phyloP scores from a whole-genome alignment of 306 rosid genomes.

The Crotalaria pallida region DNA sequence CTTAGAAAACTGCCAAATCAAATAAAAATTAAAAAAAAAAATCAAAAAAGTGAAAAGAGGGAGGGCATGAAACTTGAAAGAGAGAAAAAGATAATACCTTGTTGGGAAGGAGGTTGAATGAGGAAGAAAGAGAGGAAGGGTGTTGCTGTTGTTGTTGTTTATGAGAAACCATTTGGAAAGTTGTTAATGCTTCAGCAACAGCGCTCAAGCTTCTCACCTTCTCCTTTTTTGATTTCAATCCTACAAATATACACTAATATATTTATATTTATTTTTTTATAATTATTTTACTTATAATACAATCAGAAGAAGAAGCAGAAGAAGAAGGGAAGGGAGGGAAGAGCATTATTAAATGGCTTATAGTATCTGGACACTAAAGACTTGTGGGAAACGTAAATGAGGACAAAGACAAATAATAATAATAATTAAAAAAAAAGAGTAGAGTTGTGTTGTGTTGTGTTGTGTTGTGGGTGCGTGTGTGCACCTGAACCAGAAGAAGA shows the following conservation, averaged over 20 bases:
- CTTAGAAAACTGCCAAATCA: slow-evolving; percentile 32
- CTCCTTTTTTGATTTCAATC: slow-evolving; percentile 51
- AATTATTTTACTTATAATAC: no score
- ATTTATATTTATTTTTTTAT: slow-evolving; percentile 4
- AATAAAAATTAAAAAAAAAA: background rate
- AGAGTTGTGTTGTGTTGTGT: no score
- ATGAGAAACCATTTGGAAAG: slow-evolving; percentile 41
- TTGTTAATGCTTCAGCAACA: slow-evolving; percentile 34
- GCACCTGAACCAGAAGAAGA: background rate
- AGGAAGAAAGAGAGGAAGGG: background rate
- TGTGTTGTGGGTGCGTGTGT: background rate
- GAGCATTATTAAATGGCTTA: slow-evolving; percentile 22
- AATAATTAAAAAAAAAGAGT: no score
- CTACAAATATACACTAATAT: background rate
- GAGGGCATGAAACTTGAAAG: background rate
- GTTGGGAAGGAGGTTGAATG: slow-evolving; percentile 41
- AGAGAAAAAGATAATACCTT: slow-evolving; percentile 20
- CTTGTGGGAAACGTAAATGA: slow-evolving; percentile 32
- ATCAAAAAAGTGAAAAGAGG: background rate
- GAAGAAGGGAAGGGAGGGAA: slow-evolving; percentile 7
- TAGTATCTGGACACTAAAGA: slow-evolving; percentile 22
- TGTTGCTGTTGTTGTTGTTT: no score
- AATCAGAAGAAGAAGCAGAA: background rate
- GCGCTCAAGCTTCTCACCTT: slow-evolving; percentile 51
- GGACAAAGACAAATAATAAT: slow-evolving; percentile 38